Evolutionary conservation across 441 rosid genomes (phyloP), one percentile per base, ranked within the genome.

Genomic region (Melastoma candidum): DNA sequence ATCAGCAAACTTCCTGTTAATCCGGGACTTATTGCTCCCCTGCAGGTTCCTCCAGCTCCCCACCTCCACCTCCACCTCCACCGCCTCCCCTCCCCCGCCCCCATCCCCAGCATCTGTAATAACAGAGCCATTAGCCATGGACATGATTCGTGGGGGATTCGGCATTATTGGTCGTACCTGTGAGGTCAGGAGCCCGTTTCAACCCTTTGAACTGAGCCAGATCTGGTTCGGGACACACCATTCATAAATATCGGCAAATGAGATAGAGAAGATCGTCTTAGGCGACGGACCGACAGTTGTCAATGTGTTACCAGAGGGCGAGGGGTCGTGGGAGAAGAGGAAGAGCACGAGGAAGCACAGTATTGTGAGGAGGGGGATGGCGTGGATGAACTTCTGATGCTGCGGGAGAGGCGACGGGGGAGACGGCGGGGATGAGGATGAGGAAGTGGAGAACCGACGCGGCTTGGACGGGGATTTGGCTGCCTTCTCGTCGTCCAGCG

Each of bases 291-390:
- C 22, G 22, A 17, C 22, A 17, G 22, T 17, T 17, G 22, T 17
- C 22, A 17, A 46, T 12, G 60, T 4, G 44, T 25, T 49, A 90
- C 96, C 92, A 63, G 90, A 74, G 48, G 70, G 90, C n/a, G 96
- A 79, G 4, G 97, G 96, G 61, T 49, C 61, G 71, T 85, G 85
- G 32, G 97, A 90, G 69, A 75, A 77, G 58, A 87, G 79, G 63
- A 75, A 87, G 62, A 90, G 96, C 54, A 87, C 61, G 66, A 90
- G 66, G 57, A 90, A 80, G 66, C 97, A 90, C 67, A 78, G 12
- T 60, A 90, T 63, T 63, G 87, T 77, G 58, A 90, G 86, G 51
- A 90, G 53, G 1, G 97, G 97, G 46, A 90, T 83, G 44, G 87
- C 68, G 77, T 90, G 97, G 8, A 87, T 63, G 56, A 87, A 71